phyloP scores from a whole-genome alignment of 140 eudicot genomes.

The Ambrosia hybrid region DNA sequence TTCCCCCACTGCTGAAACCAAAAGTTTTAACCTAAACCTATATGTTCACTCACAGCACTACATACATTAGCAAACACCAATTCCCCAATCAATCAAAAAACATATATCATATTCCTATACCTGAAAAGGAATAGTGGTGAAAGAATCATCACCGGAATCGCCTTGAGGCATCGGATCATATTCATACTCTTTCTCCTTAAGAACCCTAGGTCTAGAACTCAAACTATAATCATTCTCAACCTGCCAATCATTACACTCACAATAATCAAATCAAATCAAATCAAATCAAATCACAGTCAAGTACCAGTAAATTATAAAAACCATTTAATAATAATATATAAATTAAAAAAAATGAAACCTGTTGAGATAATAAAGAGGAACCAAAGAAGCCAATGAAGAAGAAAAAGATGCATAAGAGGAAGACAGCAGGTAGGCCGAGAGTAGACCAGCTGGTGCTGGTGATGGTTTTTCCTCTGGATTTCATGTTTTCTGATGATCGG shows the following conservation, averaged over 20 bases:
- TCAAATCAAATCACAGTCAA: too few species aligned
- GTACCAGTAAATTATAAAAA: too few species aligned
- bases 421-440: constrained; percentile 64
- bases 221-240: constrained; percentile 39
- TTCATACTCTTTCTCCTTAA: constrained; percentile 38
- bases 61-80: too few species aligned
- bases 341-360: constrained; percentile 31
- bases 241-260: constrained; percentile 19
- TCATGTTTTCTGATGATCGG: constrained; percentile 35
- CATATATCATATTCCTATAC: constrained; percentile 15
- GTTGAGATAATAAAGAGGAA: constrained; percentile 64
- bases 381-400: constrained; percentile 80
- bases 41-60: background rate
- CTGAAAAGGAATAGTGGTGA: constrained; percentile 76
- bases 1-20: too few species aligned
- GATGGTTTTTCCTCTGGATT: constrained; percentile 42
- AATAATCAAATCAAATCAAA: too few species aligned
- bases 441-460: constrained; percentile 30
- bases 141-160: constrained; percentile 63
- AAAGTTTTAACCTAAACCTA: too few species aligned
- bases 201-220: constrained; percentile 39
- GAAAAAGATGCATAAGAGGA: constrained; percentile 70
- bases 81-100: too few species aligned
- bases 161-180: constrained; percentile 60
- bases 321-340: background rate